Percentiles rank a stretch among this genome's conserved stretches.
These are phyloP conservation scores for Penicillium arizonense DNA, from an alignment of 495 filamentous ascomycete species.

Conservation along the genomic window DNA sequence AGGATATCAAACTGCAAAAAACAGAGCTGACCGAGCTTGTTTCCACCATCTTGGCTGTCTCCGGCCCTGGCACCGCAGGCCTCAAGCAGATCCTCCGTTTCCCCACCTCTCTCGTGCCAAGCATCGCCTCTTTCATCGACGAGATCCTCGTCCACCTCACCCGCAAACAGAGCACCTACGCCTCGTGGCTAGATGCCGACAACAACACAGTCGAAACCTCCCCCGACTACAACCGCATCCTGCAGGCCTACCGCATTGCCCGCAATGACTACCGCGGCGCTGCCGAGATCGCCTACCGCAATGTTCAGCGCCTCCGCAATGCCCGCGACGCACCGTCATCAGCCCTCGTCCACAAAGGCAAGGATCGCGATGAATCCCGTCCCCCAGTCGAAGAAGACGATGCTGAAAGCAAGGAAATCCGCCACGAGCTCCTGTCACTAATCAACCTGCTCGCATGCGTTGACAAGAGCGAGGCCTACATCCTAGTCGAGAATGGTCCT, in stretches of 20 bases:
- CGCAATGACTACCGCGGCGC: constrained; percentile 86
- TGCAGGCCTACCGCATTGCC: constrained; percentile 85
- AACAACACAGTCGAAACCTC: constrained; percentile 30
- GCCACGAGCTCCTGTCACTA: constrained; percentile 70
- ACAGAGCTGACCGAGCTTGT: constrained; percentile 66
- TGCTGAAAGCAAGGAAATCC: constrained; percentile 52
- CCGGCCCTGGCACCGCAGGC: constrained; percentile 50
- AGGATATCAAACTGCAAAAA: constrained; percentile 63
- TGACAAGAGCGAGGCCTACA: constrained; percentile 74
- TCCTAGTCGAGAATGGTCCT: constrained; percentile 51
- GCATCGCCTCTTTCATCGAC: constrained; percentile 74
- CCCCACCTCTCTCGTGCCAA: constrained; percentile 61
- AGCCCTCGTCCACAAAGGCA: constrained; percentile 37
- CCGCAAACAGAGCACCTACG: constrained; percentile 36
- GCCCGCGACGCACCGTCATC: constrained; percentile 46
- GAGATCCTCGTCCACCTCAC: constrained; percentile 61
- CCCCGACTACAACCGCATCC: constrained; percentile 68
- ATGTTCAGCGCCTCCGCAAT: constrained; percentile 56
- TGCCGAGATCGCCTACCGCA: constrained; percentile 69
- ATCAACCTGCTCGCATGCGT: constrained; percentile 89
- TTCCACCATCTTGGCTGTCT: constrained; percentile 65
- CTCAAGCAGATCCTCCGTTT: constrained; percentile 66
- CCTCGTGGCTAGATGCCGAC: constrained; percentile 32
- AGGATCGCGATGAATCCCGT: constrained; percentile 48
- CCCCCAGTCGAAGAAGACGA: constrained; percentile 56